Base-by-base conservation (phyloP, 2,329 filamentous ascomycete genomes). In the Exophiala oligosperma region DNA sequence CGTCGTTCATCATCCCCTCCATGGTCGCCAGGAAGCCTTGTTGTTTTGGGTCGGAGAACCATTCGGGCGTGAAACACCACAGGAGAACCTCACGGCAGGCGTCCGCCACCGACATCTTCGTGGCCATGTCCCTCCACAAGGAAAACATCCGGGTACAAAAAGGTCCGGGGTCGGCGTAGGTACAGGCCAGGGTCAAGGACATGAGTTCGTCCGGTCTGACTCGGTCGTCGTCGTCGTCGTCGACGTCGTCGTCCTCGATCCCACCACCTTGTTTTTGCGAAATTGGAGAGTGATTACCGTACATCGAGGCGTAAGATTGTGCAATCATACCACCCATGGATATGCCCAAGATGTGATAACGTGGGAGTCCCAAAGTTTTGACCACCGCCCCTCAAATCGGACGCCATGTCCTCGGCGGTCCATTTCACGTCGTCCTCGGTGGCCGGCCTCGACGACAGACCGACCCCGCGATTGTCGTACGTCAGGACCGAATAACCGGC, bases 251-350 rank as follows among this genome's bases (percentile, higher is more conserved):
- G 26, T 28, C 26, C 4, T 28, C 26, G 26, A 28, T 17, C 17
- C 17, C 17, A 17, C 17, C 17, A 17, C 17, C 17, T 17, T 17
- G 17, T 17, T 17, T 17, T 17, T 17, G 17, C 17, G 17, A 17
- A 17, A 17, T 2, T 14, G 1, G 2, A 23, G 38, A n/a, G 49
- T 21, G 12, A 40, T 14, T 17, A 17, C 51, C 29, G 32, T 61
- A 51, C 4, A 14, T 46, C 38, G 58, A 47, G 2, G 59, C 51
- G 41, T 57, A 61, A 4, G 28, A 35, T 41, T 61, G 59, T 21
- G 59, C 54, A 37, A 61, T 61, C 59, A 61, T 61, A 11, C 59
- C 59, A 21, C 59, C 59, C 59, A 61, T 61, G 21, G 35, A 46
- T 17, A 58, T 52, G 12, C 59, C 59, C 9, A 61, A 21, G 51